Conservation (phyloP, 495 filamentous ascomycete genomes). For the Daldinia loculata region DNA sequence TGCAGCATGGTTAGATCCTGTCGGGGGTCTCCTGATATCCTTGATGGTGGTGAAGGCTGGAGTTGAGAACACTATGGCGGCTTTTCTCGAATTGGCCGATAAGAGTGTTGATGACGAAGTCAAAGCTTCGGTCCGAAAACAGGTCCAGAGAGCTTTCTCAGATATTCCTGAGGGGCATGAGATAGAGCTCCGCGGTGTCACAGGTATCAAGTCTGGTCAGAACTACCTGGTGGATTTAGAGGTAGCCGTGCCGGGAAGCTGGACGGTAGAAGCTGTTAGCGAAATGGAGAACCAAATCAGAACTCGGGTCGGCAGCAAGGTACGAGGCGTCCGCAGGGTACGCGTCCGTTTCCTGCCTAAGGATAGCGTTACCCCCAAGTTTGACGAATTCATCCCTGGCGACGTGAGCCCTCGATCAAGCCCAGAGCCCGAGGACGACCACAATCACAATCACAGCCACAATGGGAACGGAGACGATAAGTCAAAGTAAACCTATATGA, state of each 20-base stretch:
- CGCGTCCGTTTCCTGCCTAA: constrained; percentile 82
- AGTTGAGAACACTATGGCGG: constrained; percentile 80
- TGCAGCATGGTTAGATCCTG: constrained; percentile 92
- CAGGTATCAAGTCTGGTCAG: constrained; percentile 92
- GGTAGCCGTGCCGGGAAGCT: constrained; percentile 74
- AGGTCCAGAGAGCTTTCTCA: constrained; percentile 67
- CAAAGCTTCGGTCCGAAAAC: constrained; percentile 69
- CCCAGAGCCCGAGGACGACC: constrained; percentile 71
- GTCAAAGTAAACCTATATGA: constrained; percentile 37
- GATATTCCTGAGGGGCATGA: constrained; percentile 55
- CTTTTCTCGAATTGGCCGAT: constrained; percentile 88
- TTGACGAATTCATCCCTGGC: constrained; percentile 80
- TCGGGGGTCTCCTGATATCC: constrained; percentile 90
- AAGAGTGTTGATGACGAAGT: constrained; percentile 86
- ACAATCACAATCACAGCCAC: constrained; percentile 58
- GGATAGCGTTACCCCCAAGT: constrained; percentile 62
- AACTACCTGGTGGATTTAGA: constrained; percentile 93
- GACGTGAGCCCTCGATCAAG: constrained; percentile 69
- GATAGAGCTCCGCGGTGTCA: constrained; percentile 73
- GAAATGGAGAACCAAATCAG: constrained; percentile 76
- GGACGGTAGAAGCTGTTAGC: constrained; percentile 74
- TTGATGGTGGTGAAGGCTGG: constrained; percentile 92
- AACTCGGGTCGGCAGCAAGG: constrained; percentile 71
- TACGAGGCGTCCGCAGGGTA: constrained; percentile 82
- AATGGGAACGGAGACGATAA: constrained; percentile 43